phyloP scores from a whole-genome alignment of 2,329 filamentous ascomycete species.

The Leptographium wingfieldii region DNA sequence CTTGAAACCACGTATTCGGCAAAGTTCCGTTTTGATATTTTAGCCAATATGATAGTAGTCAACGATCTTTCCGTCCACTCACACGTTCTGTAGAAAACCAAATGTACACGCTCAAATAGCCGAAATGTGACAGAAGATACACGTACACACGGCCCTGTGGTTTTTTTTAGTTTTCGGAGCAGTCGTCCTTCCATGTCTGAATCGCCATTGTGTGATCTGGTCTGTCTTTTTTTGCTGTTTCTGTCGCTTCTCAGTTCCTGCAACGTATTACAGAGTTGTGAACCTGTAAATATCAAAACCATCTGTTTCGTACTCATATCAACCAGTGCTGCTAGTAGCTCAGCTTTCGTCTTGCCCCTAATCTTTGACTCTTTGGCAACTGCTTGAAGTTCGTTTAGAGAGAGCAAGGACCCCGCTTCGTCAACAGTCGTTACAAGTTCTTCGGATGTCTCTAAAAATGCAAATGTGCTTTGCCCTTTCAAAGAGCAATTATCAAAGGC shows the following conservation, averaged over 20 bases:
- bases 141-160: conserved; percentile 73
- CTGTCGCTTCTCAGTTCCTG: background rate
- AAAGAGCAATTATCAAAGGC: background rate
- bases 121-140: conserved; percentile 60
- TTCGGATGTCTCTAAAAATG: conserved; percentile 69
- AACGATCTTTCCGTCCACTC: conserved; percentile 97
- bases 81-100: conserved; percentile 91
- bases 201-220: conserved; percentile 9
- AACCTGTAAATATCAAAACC: conserved; percentile 37
- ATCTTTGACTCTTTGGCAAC: conserved; percentile 80
- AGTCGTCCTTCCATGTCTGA: conserved; percentile 31
- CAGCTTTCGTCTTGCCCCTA: conserved; percentile 76
- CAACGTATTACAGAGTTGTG: background rate
- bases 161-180: conserved; percentile 43
- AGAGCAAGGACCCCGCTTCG: conserved; percentile 69
- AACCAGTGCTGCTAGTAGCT: conserved; percentile 63
- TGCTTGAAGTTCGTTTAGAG: conserved; percentile 75
- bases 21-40: conserved; percentile 78
- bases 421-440: conserved; percentile 64
- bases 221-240: background rate
- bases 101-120: conserved; percentile 84
- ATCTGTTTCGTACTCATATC: conserved; percentile 61
- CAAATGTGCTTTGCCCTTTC: conserved; percentile 33
- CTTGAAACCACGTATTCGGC: conserved; percentile 83
- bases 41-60: conserved; percentile 86